Percentiles rank a stretch among this genome's conserved stretches.
Evolutionary conservation across 331 rosid species (phyloP).

Genomic region (Quercus tomentella): DNA sequence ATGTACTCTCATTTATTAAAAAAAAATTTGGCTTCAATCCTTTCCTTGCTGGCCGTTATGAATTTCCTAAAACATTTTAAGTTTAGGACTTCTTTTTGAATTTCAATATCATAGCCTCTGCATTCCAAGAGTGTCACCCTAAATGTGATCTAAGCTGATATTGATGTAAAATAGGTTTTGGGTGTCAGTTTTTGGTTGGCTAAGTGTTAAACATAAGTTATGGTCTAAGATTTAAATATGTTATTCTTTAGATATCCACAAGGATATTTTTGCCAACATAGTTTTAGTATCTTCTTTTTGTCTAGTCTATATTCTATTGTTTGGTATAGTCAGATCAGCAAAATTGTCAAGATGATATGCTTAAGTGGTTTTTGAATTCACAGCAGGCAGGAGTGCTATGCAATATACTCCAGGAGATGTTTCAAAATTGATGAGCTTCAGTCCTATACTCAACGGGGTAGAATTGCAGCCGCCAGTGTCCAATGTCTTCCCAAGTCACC

Average conservation of each 20-base stretch:
- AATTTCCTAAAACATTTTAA: not conserved
- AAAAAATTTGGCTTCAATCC: not conserved
- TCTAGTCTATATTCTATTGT: conserved; percentile 12
- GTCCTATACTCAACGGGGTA: conserved; percentile 49
- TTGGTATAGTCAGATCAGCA: conserved; percentile 2
- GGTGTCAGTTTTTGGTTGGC: conserved; percentile 6
- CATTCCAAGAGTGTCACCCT: not conserved
- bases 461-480: conserved; percentile 51
- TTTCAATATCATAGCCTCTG: not conserved
- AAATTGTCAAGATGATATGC: not conserved
- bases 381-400: conserved; percentile 68
- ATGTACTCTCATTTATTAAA: not conserved
- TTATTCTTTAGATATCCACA: conserved; percentile 14
- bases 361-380: conserved; percentile 10
- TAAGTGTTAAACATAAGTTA: conserved; percentile 14
- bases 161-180: not conserved
- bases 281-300: not conserved
- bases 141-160: not conserved
- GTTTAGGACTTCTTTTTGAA: not conserved
- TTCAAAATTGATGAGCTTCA: conserved; percentile 58
- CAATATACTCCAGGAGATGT: conserved; percentile 76
- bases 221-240: conserved; percentile 13
- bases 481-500: conserved; percentile 33
- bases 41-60: not conserved
- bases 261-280: not conserved